phyloP scores from a whole-genome alignment of 2,329 filamentous ascomycete genomes.

The Colletotrichum somersetense region DNA sequence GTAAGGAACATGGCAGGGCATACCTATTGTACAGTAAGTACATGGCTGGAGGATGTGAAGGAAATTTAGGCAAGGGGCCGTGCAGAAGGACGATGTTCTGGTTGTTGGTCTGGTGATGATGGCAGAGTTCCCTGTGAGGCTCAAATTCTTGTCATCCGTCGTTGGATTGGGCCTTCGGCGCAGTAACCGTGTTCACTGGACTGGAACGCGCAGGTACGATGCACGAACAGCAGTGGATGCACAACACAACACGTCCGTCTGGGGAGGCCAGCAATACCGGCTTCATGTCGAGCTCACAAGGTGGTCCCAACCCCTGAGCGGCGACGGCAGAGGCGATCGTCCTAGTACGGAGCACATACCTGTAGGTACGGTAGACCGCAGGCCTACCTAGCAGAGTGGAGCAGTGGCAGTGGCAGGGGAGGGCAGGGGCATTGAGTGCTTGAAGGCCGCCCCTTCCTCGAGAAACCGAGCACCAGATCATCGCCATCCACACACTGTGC shows the following conservation, averaged over 20 bases:
- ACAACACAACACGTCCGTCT: not conserved
- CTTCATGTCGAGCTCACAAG: constrained; percentile 29
- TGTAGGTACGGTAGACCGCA: not conserved
- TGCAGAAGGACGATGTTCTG: not conserved
- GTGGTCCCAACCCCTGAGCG: constrained; percentile 34
- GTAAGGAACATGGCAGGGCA: constrained; percentile 19
- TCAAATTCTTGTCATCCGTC: not conserved
- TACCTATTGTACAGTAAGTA: not conserved
- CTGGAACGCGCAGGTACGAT: not conserved
- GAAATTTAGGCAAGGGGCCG: not conserved
- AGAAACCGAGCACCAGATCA: not conserved
- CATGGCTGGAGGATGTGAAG: not conserved
- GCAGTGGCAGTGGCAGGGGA: not conserved
- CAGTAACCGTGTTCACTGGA: not conserved
- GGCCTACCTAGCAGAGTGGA: constrained; percentile 2
- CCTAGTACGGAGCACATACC: not conserved
- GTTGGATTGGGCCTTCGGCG: not conserved
- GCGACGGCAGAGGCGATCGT: constrained; percentile 35
- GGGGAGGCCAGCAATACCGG: not conserved
- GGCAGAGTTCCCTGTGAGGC: not conserved
- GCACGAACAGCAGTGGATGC: not conserved
- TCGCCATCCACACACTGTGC: not conserved
- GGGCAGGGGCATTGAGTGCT: not conserved
- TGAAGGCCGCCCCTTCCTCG: constrained; percentile 11
- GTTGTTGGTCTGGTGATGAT: not conserved